These are phyloP conservation scores for Datisca glomerata DNA, from an alignment of 306 rosid genomes.

Conservation along the genomic window DNA sequence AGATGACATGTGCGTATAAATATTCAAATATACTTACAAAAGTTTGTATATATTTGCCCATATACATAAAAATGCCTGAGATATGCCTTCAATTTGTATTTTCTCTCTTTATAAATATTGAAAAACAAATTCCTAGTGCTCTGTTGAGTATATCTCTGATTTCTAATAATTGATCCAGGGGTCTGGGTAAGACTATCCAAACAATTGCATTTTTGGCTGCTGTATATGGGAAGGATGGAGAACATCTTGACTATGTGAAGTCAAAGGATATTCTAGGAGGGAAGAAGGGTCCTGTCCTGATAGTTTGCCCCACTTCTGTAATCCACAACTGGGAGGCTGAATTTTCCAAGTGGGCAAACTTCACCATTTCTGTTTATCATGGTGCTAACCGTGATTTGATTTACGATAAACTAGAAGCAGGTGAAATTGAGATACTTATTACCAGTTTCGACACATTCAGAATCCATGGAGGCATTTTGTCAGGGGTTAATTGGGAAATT, in stretches of 20 bases:
- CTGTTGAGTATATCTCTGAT: too few species aligned
- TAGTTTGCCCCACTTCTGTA: slow-evolving; percentile 80
- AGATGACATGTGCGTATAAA: slow-evolving; percentile 73
- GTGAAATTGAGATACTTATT: slow-evolving; percentile 60
- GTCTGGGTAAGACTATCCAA: slow-evolving; percentile 93
- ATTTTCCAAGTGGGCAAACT: slow-evolving; percentile 85
- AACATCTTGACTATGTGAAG: slow-evolving; percentile 10
- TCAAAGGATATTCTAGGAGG: slow-evolving; percentile 18
- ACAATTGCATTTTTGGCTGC: slow-evolving; percentile 93
- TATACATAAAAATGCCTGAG: too few species aligned
- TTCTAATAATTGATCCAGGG: slow-evolving; percentile 49
- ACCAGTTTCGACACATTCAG: slow-evolving; percentile 88
- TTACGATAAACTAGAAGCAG: slow-evolving; percentile 49
- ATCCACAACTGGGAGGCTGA: slow-evolving; percentile 88
- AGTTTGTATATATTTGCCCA: too few species aligned
- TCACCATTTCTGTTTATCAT: slow-evolving; percentile 65
- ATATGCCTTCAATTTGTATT: too few species aligned
- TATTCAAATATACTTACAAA: neutral
- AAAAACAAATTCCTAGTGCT: too few species aligned
- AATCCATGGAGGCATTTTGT: slow-evolving; percentile 59
- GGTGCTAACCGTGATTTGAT: slow-evolving; percentile 73
- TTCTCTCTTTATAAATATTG: too few species aligned
- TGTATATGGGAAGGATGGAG: slow-evolving; percentile 58
- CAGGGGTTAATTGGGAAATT: slow-evolving; percentile 52
- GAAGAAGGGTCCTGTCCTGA: slow-evolving; percentile 55